Evolutionary conservation across 352 stramenopile genomes (phyloP).

Genomic region (Peronospora tabacina): DNA sequence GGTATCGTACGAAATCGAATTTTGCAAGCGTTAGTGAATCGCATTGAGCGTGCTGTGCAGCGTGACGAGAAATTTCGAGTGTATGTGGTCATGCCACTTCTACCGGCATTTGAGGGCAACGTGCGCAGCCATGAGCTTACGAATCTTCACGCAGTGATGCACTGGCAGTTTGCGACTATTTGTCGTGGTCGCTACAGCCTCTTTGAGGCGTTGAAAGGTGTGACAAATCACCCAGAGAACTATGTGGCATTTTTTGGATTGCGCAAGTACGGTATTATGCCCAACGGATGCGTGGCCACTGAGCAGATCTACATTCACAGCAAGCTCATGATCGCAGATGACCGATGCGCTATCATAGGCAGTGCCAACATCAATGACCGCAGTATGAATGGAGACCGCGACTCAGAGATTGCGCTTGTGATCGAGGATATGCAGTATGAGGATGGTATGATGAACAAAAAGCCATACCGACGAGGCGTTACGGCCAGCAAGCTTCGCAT

Average conservation of each 20-base stretch:
- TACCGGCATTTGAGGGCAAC: constrained; percentile 81
- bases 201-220: constrained; percentile 55
- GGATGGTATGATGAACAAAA: constrained; percentile 67
- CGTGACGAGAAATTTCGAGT: constrained; percentile 70
- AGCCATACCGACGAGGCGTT: constrained; percentile 52
- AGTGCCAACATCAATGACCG: constrained; percentile 95
- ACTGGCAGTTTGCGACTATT: constrained; percentile 86
- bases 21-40: constrained; percentile 71
- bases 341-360: constrained; percentile 86
- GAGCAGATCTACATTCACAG: constrained; percentile 92
- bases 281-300: constrained; percentile 65
- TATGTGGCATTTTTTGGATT: constrained; percentile 83
- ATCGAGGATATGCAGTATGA: constrained; percentile 81
- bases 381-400: constrained; percentile 88
- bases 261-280: constrained; percentile 77
- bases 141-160: constrained; percentile 83
- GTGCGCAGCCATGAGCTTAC: constrained; percentile 75
- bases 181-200: constrained; percentile 70
- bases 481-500: constrained; percentile 58
- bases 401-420: constrained; percentile 81
- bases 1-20: constrained; percentile 75
- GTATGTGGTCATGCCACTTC: constrained; percentile 79
- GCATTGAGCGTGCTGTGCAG: constrained; percentile 71
- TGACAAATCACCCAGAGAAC: constrained; percentile 57
- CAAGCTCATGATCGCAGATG: constrained; percentile 87